Evolutionary conservation across 768 basidiomycete genomes (phyloP), one percentile per base, ranked within the genome.

Genomic region (Pisolithus orientalis): DNA sequence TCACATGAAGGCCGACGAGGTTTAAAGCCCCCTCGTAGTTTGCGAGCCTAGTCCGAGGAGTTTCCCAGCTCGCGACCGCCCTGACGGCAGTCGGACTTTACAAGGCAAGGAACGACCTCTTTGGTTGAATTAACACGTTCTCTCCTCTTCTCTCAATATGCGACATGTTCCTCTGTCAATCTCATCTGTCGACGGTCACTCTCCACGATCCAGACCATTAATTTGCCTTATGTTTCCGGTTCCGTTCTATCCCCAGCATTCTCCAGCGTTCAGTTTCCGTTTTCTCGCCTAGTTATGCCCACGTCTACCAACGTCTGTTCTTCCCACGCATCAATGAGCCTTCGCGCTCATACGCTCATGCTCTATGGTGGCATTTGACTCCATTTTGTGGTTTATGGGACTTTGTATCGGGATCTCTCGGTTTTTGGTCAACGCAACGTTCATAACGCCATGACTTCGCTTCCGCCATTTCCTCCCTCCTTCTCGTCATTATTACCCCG

Each of bases 61-160:
- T 49, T 58, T 47, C 42, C 24, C 31, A 49, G 21, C 60, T 62
- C 55, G 55, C 47, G 37, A 38, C 45, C 53, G 34, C 53, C 47
- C 29, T 62, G 54, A 63, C 47, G 54, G 59, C 63, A 65, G 59
- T 62, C 57, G 57, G 62, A 62, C 59, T 58, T 63, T 56, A 45
- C 56, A 52, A 55, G 50, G 57, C 50, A 53, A 34, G 34, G 11
- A 11, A 14, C 34, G 34, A 34, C 13, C 34, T 5, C 13, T 34
- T 13, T 34, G 34, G 34, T 13, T 34, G 34, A 4, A 14, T 34
- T 5, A 14, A 5, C 13, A 13, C 34, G 34, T 34, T 62, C 56
- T 53, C 49, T 55, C 54, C 55, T 56, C 61, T 58, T 62, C 60
- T 57, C 52, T 58, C 52, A 29, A 57, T 60, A 62, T 65, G 58